Evolutionary conservation across 2,329 filamentous ascomycete genomes (phyloP), one percentile per base, ranked within the genome.

Genomic region (Paramyrothecium sp.): DNA sequence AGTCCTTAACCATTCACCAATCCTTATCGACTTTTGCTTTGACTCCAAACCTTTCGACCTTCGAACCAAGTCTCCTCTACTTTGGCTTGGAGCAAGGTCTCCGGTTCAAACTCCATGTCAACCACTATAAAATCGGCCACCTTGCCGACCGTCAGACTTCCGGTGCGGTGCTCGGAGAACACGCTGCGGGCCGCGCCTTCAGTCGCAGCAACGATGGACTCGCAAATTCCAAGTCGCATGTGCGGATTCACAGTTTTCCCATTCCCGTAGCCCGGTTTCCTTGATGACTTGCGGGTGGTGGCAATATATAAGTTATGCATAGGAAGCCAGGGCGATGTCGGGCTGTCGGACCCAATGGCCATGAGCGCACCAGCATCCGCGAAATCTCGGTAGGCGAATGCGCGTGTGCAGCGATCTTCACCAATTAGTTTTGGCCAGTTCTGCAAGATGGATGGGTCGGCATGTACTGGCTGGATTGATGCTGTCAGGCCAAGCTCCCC

Each of bases 381-480:
- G 30, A 88, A 86, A 52, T 87, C 84, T 20, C 77, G 77, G 70
- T 88, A 87, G 2, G 85, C 83, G 63, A 88, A 88, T 0, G 84
- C 84, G 19, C 85, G 77, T 51, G 73, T 75, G 64, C 83, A 80
- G 2, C 85, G 75, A 51, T 81, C 71, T 50, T 66, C 60, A 0
- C 84, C 84, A 12, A 88, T 71, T 12, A 88, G 74, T 2, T 73
- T 69, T 0, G 84, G 83, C 85, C 85, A 88, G 0, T 83, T 84
- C 21, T 78, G 74, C 3, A 88, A 72, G 54, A 87, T 85, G 0
- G 83, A 79, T 3, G 84, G 84, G 61, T 83, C 80, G 1, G 79
- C 73, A 58, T 83, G 81, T 3, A 83, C 79, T 0, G 81, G 78
- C 64, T 83, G 80, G 34, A 84, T 73, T 2, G 78, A 81, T 1